Evolutionary conservation across 306 rosid genomes (phyloP).

Genomic region (Medicago lupulina): DNA sequence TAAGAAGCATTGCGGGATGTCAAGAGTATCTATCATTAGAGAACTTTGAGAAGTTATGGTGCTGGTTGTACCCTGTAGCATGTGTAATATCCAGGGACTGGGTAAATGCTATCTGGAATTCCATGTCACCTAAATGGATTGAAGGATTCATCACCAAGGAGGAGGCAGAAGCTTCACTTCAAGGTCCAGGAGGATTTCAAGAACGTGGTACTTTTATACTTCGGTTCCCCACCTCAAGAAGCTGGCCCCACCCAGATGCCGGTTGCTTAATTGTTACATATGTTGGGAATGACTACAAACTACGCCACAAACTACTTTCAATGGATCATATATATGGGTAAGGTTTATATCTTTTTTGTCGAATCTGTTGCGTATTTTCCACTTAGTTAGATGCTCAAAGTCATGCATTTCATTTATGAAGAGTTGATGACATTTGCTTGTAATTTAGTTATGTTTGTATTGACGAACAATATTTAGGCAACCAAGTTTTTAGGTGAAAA

Average conservation of each 20-base stretch:
- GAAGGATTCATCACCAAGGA: slow-evolving; percentile 97
- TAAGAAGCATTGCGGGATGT: slow-evolving; percentile 85
- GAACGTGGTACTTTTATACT: slow-evolving; percentile 93
- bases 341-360: slow-evolving; percentile 32
- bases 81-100: slow-evolving; percentile 66
- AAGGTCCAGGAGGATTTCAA: slow-evolving; percentile 79
- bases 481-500: neutral
- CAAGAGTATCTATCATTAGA: slow-evolving; percentile 69
- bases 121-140: slow-evolving; percentile 87
- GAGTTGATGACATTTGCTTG: neutral
- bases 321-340: slow-evolving; percentile 69
- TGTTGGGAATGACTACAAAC: slow-evolving; percentile 63
- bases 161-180: slow-evolving; percentile 92
- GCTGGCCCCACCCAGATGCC: slow-evolving; percentile 99
- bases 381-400: slow-evolving; percentile 5
- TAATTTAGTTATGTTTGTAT: neutral
- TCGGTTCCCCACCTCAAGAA: slow-evolving; percentile 92
- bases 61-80: slow-evolving; percentile 97
- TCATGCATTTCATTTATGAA: slow-evolving; percentile 12
- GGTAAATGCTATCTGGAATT: slow-evolving; percentile 83
- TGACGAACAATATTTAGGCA: neutral
- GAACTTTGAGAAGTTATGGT: slow-evolving; percentile 94
- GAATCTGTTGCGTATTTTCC: slow-evolving; percentile 9
- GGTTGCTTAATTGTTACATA: slow-evolving; percentile 85
- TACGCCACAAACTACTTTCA: slow-evolving; percentile 81